These are phyloP conservation scores for Delonix regia DNA, from an alignment of 306 rosid genomes.

Conservation along the genomic window DNA sequence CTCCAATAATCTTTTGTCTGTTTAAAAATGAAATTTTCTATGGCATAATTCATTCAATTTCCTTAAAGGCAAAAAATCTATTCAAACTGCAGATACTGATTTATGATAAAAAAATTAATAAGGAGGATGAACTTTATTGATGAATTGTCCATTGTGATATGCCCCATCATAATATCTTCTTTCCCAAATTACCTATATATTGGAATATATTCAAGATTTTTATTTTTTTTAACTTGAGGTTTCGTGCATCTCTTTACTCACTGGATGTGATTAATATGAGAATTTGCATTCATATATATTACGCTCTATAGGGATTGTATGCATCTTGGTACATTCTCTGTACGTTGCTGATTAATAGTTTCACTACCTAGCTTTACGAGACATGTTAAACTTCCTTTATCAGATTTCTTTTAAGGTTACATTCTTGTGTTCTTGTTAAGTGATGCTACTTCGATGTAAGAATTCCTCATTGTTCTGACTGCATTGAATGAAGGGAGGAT, in stretches of 20 bases:
- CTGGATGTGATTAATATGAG: background rate
- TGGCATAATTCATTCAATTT: background rate
- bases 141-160: no score
- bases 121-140: background rate
- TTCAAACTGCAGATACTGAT: background rate
- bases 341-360: background rate
- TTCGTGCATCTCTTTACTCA: background rate
- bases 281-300: background rate
- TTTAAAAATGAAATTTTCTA: background rate
- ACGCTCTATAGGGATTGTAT: background rate
- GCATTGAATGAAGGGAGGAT: background rate
- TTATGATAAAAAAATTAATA: background rate
- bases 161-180: background rate
- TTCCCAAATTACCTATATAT: background rate
- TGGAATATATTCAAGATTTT: background rate
- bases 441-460: constrained; percentile 3
- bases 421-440: constrained; percentile 6
- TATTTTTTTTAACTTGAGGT: background rate
- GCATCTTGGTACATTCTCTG: background rate
- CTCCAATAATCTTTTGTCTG: background rate
- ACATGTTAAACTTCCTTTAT: background rate
- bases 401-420: background rate
- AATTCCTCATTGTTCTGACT: background rate
- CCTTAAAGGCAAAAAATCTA: background rate
- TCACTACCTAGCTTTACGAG: background rate